A percentile compares a stretch with the other conserved stretches of the same genome.
phyloP scores from a whole-genome alignment of 257 asterid genomes.

The Lantana camara region DNA sequence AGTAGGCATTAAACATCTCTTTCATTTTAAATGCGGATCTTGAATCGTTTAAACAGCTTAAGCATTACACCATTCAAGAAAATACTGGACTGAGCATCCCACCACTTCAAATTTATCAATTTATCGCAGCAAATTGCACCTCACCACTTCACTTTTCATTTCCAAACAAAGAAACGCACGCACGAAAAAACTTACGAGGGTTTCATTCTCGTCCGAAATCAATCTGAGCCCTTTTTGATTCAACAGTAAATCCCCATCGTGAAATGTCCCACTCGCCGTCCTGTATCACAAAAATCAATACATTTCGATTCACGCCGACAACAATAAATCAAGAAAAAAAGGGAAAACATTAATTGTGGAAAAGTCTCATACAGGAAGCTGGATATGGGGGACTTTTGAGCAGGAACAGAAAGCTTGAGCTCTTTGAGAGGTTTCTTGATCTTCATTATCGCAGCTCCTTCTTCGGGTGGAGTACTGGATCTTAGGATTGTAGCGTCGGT shows the following conservation, averaged over 20 bases:
- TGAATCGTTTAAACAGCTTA: not conserved
- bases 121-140: not conserved
- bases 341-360: not conserved
- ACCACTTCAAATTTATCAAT: not conserved
- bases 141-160: not conserved
- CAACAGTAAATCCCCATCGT: constrained; percentile 82
- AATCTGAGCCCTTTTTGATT: constrained; percentile 85
- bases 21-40: not conserved
- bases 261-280: constrained; percentile 97
- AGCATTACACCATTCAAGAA: not conserved
- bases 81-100: not conserved
- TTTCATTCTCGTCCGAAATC: constrained; percentile 65
- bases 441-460: constrained; percentile 52
- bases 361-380: constrained; percentile 53
- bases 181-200: constrained; percentile 43
- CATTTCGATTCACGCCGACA: constrained; percentile 10
- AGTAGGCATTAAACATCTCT: not conserved
- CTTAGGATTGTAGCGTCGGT: constrained; percentile 29
- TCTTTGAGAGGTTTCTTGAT: constrained; percentile 79
- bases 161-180: not conserved
- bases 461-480: constrained; percentile 11
- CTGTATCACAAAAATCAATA: constrained; percentile 42
- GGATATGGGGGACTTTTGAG: constrained; percentile 79
- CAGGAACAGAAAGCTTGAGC: constrained; percentile 87
- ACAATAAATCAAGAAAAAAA: not conserved